Evolutionary conservation across 805 yeast species (phyloP).

Genomic region (Wickerhamiella kurtzmanii): DNA sequence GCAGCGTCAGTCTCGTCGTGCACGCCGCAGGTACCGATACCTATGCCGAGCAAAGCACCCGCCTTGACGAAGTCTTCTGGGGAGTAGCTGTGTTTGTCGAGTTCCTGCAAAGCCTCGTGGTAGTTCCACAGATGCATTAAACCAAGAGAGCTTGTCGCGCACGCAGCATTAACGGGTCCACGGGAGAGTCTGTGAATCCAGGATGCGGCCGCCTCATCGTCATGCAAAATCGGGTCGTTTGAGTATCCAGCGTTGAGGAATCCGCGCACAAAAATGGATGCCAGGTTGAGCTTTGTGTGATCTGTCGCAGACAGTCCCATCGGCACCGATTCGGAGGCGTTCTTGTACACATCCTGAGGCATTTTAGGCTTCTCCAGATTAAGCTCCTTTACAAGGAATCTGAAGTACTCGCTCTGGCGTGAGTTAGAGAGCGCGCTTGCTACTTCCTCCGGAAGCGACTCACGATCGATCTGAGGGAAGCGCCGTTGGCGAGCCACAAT

Average conservation of each 20-base stretch:
- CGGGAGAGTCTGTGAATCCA: conserved; percentile 3
- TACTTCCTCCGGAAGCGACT: conserved; percentile 33
- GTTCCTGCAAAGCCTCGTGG: conserved; percentile 73
- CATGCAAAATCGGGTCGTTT: conserved; percentile 56
- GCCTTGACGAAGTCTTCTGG: conserved; percentile 81
- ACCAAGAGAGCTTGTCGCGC: conserved; percentile 92
- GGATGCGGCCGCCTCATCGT: conserved; percentile 37
- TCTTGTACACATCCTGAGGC: conserved; percentile 86
- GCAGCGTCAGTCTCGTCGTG: conserved; percentile 95
- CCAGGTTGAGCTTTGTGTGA: conserved; percentile 89
- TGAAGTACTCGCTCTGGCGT: conserved; percentile 63
- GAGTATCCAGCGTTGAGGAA: conserved; percentile 87
- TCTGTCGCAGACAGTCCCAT: conserved; percentile 41
- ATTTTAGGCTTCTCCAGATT: conserved; percentile 79
- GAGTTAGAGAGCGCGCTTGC: conserved; percentile 77
- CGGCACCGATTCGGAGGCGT: conserved; percentile 26
- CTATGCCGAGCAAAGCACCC: conserved; percentile 93
- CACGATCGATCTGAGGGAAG: conserved; percentile 39
- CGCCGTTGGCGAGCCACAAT: conserved; percentile 78
- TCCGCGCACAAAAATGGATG: conserved; percentile 86
- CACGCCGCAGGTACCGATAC: conserved; percentile 80
- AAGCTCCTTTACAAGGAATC: conserved; percentile 71
- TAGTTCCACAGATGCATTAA: conserved; percentile 83
- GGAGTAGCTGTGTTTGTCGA: conserved; percentile 80
- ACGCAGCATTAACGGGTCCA: conserved; percentile 35